Evolutionary conservation across 257 asterid species (phyloP).

Genomic region (Fraxinus anomala): DNA sequence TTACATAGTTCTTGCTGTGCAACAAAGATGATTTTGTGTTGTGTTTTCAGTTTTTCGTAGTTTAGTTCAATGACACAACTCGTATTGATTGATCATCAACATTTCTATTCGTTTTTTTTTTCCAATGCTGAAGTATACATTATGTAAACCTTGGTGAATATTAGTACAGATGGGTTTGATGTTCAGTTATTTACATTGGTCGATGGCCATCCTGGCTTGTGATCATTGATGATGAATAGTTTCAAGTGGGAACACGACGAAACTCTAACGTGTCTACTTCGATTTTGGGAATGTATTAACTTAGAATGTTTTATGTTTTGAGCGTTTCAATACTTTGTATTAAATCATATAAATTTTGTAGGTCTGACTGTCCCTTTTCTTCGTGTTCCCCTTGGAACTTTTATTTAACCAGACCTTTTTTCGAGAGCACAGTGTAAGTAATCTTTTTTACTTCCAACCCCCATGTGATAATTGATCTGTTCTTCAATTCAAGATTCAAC

Average conservation of each 20-base stretch:
- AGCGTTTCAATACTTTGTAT: too few relatives aligned
- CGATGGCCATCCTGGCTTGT: neutral
- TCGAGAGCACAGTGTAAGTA: too few relatives aligned
- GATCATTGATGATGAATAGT: neutral
- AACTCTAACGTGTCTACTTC: neutral
- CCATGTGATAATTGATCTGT: too few relatives aligned
- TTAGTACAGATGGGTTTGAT: neutral
- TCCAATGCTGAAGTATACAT: neutral
- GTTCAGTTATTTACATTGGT: neutral
- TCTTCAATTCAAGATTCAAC: too few relatives aligned
- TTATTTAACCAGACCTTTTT: too few relatives aligned
- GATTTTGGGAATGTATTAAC: neutral
- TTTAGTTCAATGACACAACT: conserved; percentile 21
- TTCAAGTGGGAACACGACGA: neutral
- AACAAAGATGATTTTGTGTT: conserved; percentile 41
- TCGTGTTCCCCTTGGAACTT: neutral
- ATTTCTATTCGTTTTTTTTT: neutral
- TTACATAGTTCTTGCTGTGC: conserved; percentile 47
- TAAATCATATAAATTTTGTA: too few relatives aligned
- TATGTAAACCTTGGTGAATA: neutral
- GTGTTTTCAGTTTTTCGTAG: conserved; percentile 21
- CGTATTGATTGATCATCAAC: neutral
- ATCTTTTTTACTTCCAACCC: too few relatives aligned
- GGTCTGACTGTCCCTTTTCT: neutral
- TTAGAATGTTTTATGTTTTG: neutral